Base-by-base conservation (phyloP, 202 grass and related monocot species). In the Digitaria exilis region DNA sequence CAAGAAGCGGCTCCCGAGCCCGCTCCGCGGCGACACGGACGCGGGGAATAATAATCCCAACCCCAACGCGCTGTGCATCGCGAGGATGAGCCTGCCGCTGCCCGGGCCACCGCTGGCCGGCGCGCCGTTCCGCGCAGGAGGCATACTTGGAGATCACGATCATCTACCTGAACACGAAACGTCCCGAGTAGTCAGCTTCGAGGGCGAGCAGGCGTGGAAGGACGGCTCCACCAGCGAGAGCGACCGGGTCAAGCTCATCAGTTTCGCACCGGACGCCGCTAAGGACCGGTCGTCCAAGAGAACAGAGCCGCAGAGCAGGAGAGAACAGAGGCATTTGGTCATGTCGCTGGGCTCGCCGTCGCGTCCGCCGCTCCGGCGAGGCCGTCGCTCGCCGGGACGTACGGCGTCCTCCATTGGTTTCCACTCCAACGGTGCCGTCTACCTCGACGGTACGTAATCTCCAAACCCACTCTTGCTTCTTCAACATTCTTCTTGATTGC, bases 71-170 rank as follows among this genome's bases (percentile, higher is more conserved):
- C 57, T 91, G 25, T 89, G 80, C 21, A 8, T 84, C 43, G 89
- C 90, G 57, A 88, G 56, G 89, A 94, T 96, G 96, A 77, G 84
- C 68, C 41, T 99, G 73, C 96, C 96, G 3, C 65, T 99, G 55
- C 96, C 93, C 0, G 93, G 96, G 3, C 96, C 96, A 29, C 77
- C 88, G 12, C 87, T 99, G 48, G 60, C 75, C 50, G 85, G 89
- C 21, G 17, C 90, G 55, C 91, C 96, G 11, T 99, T 99, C 76
- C 91, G n/a, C 93, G n/a, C 89, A 96, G 82, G 96, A 99, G 43
- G 87, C 88, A 6, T 99, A 99, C 74, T 89, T 96, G 46, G 96
- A 99, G 93, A 79, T 99, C 84, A 94, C 91, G 42, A 87, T 94
- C 89, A 87, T 99, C 34, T 94, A 94, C 70, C 84, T 99, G 0